Base-by-base conservation (phyloP, 2,329 filamentous ascomycete species). In the Ophiostoma australiae region DNA sequence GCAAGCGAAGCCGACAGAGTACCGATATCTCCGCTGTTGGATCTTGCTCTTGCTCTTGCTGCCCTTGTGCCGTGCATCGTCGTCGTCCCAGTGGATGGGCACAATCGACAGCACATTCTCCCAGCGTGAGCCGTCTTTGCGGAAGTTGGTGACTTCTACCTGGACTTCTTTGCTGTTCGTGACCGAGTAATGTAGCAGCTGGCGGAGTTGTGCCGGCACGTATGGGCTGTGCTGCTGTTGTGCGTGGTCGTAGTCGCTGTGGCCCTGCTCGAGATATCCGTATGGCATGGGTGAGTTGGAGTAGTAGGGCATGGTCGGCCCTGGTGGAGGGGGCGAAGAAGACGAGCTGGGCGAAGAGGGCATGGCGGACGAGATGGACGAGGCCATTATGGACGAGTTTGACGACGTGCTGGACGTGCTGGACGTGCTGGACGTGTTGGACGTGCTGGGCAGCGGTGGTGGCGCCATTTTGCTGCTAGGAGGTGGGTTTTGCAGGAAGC, bases 101-200 rank as follows among this genome's bases (percentile, higher is more conserved):
- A 97, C 91, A 83, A 96, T 92, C n/a, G 90, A 92, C 69, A 97
- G 82, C 15, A 94, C 78, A 75, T 97, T 97, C 83, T 90, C 90
- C 77, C 97, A 97, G 0, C 85, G 84, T 75, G 92, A 86, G 0
- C 93, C 93, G 69, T 91, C 89, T 80, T 93, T 91, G 74, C 90
- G 88, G 78, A 94, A 97, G 77, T 97, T 97, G 77, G 90, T 89
- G 17, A 97, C 78, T 48, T 81, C 76, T 4, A 85, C 74, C 70
- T 85, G 82, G 5, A 86, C 75, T 76, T 88, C 86, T 39, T 77
- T 72, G 61, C 81, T 80, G 2, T 76, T 72, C n/a, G 81, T 78
- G 31, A 87, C 77, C 1, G 85, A 82, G 39, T 80, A 77, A 7
- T 80, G 79, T 80, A 88, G 82, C 61, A 73, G 87, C 48, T 86